Percentiles rank a stretch among this genome's conserved stretches.
Conservation (phyloP, 306 rosid species). For the Senna siamea region DNA sequence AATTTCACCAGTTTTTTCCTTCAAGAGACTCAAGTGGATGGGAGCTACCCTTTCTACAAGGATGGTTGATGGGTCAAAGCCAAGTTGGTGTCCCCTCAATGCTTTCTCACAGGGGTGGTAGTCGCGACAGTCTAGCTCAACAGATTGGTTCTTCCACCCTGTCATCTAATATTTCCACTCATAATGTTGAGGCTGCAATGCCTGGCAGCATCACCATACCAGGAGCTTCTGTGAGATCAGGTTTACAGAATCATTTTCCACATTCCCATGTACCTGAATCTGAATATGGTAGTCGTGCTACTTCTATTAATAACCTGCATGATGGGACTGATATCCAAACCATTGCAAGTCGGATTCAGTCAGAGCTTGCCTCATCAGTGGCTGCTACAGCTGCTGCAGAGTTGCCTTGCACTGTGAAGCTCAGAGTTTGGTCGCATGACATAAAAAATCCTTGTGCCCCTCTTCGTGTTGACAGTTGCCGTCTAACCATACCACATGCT, state of each 20-base stretch:
- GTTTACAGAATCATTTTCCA: conserved; percentile 24
- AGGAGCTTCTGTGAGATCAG: conserved; percentile 34
- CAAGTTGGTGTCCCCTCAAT: conserved; percentile 42
- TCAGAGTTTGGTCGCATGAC: conserved; percentile 42
- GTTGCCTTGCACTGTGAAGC: conserved; percentile 46
- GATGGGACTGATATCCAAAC: conserved; percentile 34
- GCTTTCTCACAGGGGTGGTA: conserved; percentile 33
- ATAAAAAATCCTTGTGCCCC: conserved; percentile 35
- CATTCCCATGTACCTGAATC: conserved; percentile 31
- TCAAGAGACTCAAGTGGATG: conserved; percentile 42
- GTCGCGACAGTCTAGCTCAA: conserved; percentile 41
- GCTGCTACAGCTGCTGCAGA: conserved; percentile 37
- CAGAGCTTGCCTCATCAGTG: conserved; percentile 33
- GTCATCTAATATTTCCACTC: conserved; percentile 12
- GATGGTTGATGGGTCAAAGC: conserved; percentile 58
- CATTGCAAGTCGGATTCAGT: conserved; percentile 35
- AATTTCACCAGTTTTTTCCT: conserved; percentile 42
- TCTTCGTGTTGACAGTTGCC: conserved; percentile 23
- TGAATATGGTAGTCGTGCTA: conserved; percentile 20
- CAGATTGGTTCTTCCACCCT: conserved; percentile 33
- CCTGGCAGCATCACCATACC: conserved; percentile 25
- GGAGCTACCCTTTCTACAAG: conserved; percentile 52
- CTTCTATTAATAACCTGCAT: conserved; percentile 18
- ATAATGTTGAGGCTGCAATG: conserved; percentile 30
- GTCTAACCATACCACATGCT: conserved; percentile 41